phyloP scores from a whole-genome alignment of 441 rosid species.

The Brassica balearica region DNA sequence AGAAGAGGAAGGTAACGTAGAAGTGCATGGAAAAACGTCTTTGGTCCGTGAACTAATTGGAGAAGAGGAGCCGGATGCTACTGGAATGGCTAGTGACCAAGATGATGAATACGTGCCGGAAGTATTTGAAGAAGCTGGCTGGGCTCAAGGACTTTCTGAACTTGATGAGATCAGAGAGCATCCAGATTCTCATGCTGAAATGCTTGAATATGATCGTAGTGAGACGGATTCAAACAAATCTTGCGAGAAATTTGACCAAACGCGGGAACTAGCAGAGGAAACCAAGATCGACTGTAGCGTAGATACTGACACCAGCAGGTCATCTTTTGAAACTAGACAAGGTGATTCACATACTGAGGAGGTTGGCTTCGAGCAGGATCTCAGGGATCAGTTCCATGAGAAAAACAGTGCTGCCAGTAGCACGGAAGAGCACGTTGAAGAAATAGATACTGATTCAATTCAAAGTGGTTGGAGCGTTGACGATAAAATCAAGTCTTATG shows the following conservation, averaged over 20 bases:
- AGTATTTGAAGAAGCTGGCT: slow-evolving; percentile 47
- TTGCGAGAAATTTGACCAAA: slow-evolving; percentile 38
- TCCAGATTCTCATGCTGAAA: slow-evolving; percentile 33
- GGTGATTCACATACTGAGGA: slow-evolving; percentile 41
- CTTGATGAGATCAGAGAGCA: slow-evolving; percentile 47
- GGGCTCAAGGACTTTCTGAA: slow-evolving; percentile 49
- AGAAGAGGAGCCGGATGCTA: slow-evolving; percentile 46
- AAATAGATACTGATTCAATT: slow-evolving; percentile 51
- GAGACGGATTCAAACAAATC: slow-evolving; percentile 44
- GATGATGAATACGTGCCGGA: slow-evolving; percentile 45
- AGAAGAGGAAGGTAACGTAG: slow-evolving; percentile 43
- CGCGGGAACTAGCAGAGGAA: slow-evolving; percentile 33
- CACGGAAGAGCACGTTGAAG: slow-evolving; percentile 51
- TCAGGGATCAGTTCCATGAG: slow-evolving; percentile 42
- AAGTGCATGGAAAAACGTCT: slow-evolving; percentile 45
- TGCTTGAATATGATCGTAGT: slow-evolving; percentile 35
- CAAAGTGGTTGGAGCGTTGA: slow-evolving; percentile 51
- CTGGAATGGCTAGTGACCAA: slow-evolving; percentile 48
- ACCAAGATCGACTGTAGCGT: slow-evolving; percentile 33
- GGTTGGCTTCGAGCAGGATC: slow-evolving; percentile 45
- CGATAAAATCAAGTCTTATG: slow-evolving; percentile 28
- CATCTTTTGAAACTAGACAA: slow-evolving; percentile 43
- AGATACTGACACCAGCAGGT: slow-evolving; percentile 45
- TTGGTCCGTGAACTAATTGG: slow-evolving; percentile 49
- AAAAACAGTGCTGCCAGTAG: slow-evolving; percentile 44